Conservation (phyloP, 495 filamentous ascomycete species). For the Xylaria palmicola region DNA sequence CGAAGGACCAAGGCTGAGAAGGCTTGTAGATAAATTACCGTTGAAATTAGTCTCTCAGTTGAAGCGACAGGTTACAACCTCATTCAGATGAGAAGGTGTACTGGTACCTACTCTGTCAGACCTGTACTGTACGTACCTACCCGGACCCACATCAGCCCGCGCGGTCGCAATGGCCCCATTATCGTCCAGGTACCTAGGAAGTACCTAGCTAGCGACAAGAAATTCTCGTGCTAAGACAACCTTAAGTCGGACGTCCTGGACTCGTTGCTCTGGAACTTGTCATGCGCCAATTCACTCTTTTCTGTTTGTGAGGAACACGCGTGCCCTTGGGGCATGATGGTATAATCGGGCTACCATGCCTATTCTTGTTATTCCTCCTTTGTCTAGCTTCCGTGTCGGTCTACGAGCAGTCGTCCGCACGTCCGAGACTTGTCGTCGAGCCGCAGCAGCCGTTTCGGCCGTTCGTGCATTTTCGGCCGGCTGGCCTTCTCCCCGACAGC, state of each 20-base stretch:
- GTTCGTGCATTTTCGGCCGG: constrained; percentile 23
- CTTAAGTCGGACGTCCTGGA: neutral
- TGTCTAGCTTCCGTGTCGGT: constrained; percentile 30
- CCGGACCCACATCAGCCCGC: constrained; percentile 1
- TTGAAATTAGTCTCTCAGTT: too few species aligned
- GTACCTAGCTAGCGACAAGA: neutral
- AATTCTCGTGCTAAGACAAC: constrained; percentile 4
- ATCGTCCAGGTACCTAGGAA: too few species aligned
- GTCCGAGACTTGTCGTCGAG: constrained; percentile 17
- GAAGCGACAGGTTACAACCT: too few species aligned
- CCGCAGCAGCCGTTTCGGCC: constrained; percentile 7
- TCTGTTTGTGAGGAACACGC: constrained; percentile 1
- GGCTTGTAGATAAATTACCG: too few species aligned
- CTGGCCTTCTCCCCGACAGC: neutral
- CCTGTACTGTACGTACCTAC: too few species aligned
- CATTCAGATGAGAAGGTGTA: too few species aligned
- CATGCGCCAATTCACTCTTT: constrained; percentile 12
- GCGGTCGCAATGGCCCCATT: neutral
- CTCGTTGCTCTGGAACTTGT: constrained; percentile 11
- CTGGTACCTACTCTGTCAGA: too few species aligned
- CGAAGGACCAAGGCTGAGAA: too few species aligned
- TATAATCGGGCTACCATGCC: constrained; percentile 29
- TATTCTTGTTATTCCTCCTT: constrained; percentile 22
- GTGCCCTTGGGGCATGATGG: constrained; percentile 23
- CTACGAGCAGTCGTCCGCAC: constrained; percentile 27